Conservation (phyloP, 2,329 filamentous ascomycete species). For the Colletotrichum lupini region DNA sequence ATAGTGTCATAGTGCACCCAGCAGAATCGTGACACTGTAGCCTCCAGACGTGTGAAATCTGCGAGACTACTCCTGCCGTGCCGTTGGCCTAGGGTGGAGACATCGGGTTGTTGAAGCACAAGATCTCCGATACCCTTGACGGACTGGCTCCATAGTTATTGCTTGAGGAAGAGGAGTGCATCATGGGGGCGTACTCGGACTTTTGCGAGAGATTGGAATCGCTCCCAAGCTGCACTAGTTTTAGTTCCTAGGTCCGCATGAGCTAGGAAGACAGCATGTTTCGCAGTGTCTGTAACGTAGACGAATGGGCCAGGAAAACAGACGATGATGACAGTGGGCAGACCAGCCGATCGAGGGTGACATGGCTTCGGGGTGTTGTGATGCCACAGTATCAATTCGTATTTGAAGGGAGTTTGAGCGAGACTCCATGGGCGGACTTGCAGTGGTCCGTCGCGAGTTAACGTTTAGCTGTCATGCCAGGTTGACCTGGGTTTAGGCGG, state of each 20-base stretch:
- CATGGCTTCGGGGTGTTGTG: constrained; percentile 6
- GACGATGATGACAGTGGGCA: constrained; percentile 18
- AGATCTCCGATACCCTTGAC: constrained; percentile 19
- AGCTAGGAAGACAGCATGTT: constrained; percentile 11
- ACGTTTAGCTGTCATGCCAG: constrained; percentile 28
- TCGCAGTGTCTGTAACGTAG: constrained; percentile 1
- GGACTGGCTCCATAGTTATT: background rate
- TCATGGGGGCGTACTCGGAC: constrained; percentile 8
- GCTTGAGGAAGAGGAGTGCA: constrained; percentile 1
- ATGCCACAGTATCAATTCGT: background rate
- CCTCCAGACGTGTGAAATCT: background rate
- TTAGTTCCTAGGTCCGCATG: background rate
- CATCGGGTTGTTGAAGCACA: constrained; percentile 17
- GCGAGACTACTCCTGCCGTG: background rate
- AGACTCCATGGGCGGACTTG: constrained; percentile 13
- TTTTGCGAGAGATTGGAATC: background rate
- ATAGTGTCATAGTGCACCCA: background rate
- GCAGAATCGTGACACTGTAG: background rate
- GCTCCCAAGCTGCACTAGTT: background rate
- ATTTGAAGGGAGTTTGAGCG: background rate
- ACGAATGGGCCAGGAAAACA: constrained; percentile 6
- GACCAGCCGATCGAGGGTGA: constrained; percentile 12
- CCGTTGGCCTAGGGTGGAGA: constrained; percentile 18
- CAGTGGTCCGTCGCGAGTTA: constrained; percentile 23
- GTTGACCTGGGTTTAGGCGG: constrained; percentile 20